phyloP scores from a whole-genome alignment of 805 yeast genomes.

The Metschnikowia chrysomelidarum region DNA sequence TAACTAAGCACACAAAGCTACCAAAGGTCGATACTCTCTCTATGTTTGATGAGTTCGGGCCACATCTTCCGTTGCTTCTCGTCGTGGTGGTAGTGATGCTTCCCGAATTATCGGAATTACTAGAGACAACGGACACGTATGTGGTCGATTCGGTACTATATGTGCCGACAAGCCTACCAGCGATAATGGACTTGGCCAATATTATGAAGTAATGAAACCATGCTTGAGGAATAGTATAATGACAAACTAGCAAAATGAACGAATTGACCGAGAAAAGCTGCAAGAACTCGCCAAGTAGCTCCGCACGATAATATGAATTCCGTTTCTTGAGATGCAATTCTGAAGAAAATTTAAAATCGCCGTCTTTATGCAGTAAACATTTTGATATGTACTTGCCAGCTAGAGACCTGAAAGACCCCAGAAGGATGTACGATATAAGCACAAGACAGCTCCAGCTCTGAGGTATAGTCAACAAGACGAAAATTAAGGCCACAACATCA shows the following conservation, averaged over 20 bases:
- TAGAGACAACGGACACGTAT: slow-evolving; percentile 20
- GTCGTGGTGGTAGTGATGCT: slow-evolving; percentile 17
- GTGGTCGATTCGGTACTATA: slow-evolving; percentile 25
- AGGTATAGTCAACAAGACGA: slow-evolving; percentile 30
- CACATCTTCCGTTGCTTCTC: slow-evolving; percentile 10
- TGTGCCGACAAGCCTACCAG: slow-evolving; percentile 30
- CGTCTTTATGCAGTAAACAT: slow-evolving; percentile 13
- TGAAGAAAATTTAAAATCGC: slow-evolving; percentile 8
- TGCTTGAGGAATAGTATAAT: slow-evolving; percentile 18
- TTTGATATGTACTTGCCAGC: slow-evolving; percentile 28
- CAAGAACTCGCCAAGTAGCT: slow-evolving; percentile 19
- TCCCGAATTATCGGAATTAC: slow-evolving; percentile 8
- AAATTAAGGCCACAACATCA: slow-evolving; percentile 33
- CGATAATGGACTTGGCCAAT: slow-evolving; percentile 31
- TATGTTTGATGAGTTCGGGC: slow-evolving; percentile 11
- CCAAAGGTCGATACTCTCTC: slow-evolving; percentile 7
- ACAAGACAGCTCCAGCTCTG: slow-evolving; percentile 24
- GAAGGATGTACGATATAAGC: slow-evolving; percentile 24
- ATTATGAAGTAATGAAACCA: slow-evolving; percentile 26
- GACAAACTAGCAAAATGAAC: slow-evolving; percentile 23
- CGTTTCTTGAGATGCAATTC: slow-evolving; percentile 11
- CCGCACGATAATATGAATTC: slow-evolving; percentile 17
- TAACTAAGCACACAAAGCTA: slow-evolving; percentile 16
- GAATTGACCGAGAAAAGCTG: slow-evolving; percentile 26
- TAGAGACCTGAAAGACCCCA: slow-evolving; percentile 29